Evolutionary conservation across 345 rosid species (phyloP), one percentile per base, ranked within the genome.

Genomic region (Ricinus communis): DNA sequence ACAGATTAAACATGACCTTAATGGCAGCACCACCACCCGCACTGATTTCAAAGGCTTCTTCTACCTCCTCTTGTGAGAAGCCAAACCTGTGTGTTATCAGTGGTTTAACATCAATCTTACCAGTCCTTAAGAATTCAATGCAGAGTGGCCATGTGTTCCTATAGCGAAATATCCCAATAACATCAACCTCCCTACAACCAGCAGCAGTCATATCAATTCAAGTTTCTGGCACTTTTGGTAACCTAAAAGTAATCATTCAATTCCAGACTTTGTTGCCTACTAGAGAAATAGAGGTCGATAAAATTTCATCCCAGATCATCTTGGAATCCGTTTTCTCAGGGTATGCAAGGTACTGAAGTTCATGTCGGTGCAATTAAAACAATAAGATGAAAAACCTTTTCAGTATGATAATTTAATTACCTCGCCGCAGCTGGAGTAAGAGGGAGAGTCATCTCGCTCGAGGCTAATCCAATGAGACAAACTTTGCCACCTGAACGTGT

Each of bases 111-210:
- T 95, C 91, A 58, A 95, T 86, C 88, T 89, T 89, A 8, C 96
- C 96, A 8, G 85, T 93, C 65, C 84, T 83, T 25, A 90, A 58
- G 50, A 92, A 84, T 78, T 89, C 88, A 12, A 92, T 73, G 87
- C 99, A 92, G 40, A 90, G 71, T 0, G 98, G 96, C 91, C 93
- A 90, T n/a, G 99, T 89, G 83, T 90, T 90, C 81, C 83, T 86
- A 72, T 92, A 92, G 61, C 91, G 80, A 77, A 89, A 89, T 19
- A 87, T 82, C 47, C 98, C 98, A 1, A 92, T 76, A 70, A 95
- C 85, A 78, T 95, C 98, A 43, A 87, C 88, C 85, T 95, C 97
- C 89, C 97, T 92, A 85, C 77, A 69, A 40, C 31, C 73, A 62
- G 22, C 50, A 55, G 24, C 69, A 69, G 9, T 13, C 22, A 7